phyloP scores from a whole-genome alignment of 1,284 basidiomycete species.

The Trametes sp. region DNA sequence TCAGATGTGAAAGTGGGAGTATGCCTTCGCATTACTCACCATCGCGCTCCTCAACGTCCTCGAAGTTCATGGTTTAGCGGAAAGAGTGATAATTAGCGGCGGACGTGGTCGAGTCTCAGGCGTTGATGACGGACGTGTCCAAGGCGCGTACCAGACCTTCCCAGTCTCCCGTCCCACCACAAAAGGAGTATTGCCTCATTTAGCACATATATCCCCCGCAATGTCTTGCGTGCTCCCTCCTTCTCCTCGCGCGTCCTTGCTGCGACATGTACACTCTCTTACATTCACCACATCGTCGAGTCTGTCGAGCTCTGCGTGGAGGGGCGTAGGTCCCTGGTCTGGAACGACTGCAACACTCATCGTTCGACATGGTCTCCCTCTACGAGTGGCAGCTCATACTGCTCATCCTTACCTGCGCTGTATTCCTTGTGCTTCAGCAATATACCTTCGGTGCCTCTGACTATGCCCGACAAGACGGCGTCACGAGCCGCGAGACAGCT shows the following conservation, averaged over 20 bases:
- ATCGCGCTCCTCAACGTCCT: conserved; percentile 71
- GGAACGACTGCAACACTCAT: background rate
- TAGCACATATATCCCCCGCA: background rate
- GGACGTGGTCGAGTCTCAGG: conserved; percentile 21
- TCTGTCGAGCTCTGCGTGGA: too few species aligned
- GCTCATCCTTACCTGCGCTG: conserved; percentile 53
- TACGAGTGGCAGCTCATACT: conserved; percentile 60
- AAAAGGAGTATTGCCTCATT: conserved; percentile 3
- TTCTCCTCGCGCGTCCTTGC: background rate
- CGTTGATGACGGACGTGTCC: conserved; percentile 32
- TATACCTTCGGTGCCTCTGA: conserved; percentile 33
- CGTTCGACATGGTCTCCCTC: conserved; percentile 42
- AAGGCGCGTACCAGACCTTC: conserved; percentile 3
- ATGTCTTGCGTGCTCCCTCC: conserved; percentile 8
- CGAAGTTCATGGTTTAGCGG: conserved; percentile 51
- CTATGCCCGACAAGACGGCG: conserved; percentile 35
- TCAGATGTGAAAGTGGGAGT: background rate
- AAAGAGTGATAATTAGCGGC: conserved; percentile 35
- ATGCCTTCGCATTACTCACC: conserved; percentile 45
- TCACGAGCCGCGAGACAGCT: conserved; percentile 36
- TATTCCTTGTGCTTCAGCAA: conserved; percentile 54
- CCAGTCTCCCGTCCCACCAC: conserved; percentile 6
- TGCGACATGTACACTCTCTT: background rate
- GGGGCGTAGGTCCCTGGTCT: too few species aligned
- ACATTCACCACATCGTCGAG: too few species aligned